Conservation (phyloP, 352 stramenopile genomes). For the Salisapilia sapeloensis region DNA sequence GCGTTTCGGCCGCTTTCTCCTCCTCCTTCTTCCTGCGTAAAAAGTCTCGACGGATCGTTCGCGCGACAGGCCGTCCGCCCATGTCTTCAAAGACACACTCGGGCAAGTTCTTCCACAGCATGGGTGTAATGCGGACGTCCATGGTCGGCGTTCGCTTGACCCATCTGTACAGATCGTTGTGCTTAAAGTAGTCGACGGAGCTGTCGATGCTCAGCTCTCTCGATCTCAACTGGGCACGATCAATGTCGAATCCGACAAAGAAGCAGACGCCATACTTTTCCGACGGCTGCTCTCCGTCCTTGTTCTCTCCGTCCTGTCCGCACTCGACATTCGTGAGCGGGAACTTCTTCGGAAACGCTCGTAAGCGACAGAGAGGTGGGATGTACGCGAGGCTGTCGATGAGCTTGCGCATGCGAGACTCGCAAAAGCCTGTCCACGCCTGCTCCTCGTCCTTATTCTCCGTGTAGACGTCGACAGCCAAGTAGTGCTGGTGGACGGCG, state of each 20-base stretch:
- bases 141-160: constrained; percentile 77
- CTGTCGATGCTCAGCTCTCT: constrained; percentile 74
- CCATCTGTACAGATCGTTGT: constrained; percentile 80
- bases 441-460: constrained; percentile 78
- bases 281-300: constrained; percentile 6
- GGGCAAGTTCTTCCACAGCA: constrained; percentile 73
- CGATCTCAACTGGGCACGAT: constrained; percentile 53
- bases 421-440: constrained; percentile 89
- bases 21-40: constrained; percentile 82
- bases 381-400: constrained; percentile 78
- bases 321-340: constrained; percentile 37
- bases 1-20: constrained; percentile 37
- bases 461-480: constrained; percentile 85
- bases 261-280: constrained; percentile 65
- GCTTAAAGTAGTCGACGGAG: constrained; percentile 79
- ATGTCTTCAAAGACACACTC: constrained; percentile 78
- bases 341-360: constrained; percentile 79
- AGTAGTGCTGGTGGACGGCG: constrained; percentile 77
- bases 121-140: constrained; percentile 73
- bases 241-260: constrained; percentile 77
- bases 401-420: constrained; percentile 86
- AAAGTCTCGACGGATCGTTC: constrained; percentile 42
- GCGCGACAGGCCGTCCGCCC: constrained; percentile 42
- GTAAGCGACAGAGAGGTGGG: constrained; percentile 54
- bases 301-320: constrained; percentile 6